Percentiles rank a stretch among this genome's conserved stretches.
Conservation (phyloP, 495 filamentous ascomycete species). For the Tricharina praecox region DNA sequence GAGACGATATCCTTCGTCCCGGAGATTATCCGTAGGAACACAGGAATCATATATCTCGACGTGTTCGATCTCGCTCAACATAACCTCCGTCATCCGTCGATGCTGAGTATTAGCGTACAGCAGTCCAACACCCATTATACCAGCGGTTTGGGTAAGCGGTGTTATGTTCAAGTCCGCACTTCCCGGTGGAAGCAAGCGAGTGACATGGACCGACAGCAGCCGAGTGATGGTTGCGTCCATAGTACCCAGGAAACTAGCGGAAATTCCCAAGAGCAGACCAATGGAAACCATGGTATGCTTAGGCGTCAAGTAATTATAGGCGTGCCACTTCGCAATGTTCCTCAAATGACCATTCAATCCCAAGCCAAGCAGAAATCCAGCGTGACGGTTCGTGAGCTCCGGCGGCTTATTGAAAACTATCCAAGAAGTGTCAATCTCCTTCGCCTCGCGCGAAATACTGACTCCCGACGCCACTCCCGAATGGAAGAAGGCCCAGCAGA, state of each 20-base stretch:
- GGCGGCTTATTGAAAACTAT: constrained; percentile 93
- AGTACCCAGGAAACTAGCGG: constrained; percentile 83
- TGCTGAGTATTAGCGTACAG: constrained; percentile 93
- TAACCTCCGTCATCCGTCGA: constrained; percentile 94
- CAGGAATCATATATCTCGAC: constrained; percentile 50
- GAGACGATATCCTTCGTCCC: constrained; percentile 86
- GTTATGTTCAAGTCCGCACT: constrained; percentile 89
- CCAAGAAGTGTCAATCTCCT: constrained; percentile 95
- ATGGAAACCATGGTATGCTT: constrained; percentile 99
- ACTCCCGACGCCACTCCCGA: constrained; percentile 80
- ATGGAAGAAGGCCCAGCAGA: constrained; percentile 97
- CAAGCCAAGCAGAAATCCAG: constrained; percentile 76
- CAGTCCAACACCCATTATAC: constrained; percentile 92
- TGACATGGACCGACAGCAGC: constrained; percentile 94
- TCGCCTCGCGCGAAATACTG: constrained; percentile 73
- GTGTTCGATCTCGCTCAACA: constrained; percentile 91
- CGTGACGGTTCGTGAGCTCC: constrained; percentile 83
- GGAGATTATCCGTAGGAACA: constrained; percentile 46
- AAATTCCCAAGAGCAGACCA: constrained; percentile 75
- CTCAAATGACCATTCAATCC: constrained; percentile 94
- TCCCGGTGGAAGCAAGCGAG: constrained; percentile 75
- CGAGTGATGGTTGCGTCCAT: constrained; percentile 92
- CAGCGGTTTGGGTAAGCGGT: constrained; percentile 83
- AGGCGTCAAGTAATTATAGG: constrained; percentile 93
- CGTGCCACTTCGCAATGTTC: constrained; percentile 88